Base-by-base conservation (phyloP, 2,329 filamentous ascomycete genomes). In the Epichloe coenophiala region DNA sequence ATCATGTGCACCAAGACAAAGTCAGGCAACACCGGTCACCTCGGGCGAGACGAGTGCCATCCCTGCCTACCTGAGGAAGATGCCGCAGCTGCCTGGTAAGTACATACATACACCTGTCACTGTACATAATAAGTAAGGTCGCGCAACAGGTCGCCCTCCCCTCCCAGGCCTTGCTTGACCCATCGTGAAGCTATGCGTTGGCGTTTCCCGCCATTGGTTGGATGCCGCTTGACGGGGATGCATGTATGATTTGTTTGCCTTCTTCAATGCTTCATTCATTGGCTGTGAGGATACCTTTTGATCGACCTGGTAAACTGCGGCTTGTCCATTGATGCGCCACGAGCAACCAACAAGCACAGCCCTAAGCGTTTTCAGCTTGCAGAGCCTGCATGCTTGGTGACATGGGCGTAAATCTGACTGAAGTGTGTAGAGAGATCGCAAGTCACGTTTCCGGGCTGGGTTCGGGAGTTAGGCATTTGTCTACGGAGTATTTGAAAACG, bases 121-220 rank as follows among this genome's bases (percentile, higher is more conserved):
- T n/a, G n/a, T n/a, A n/a, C n/a, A n/a, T n/a, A n/a, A 7, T 33
- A 21, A 6, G 21, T 43, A 23, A n/a, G 46, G 46, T 48, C 21
- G 37, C 38, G 46, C 37, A 41, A 11, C 46, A 41, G 27, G 27
- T 31, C 23, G 7, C 15, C 17, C 3, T 17, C 46, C 15, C 17
- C 3, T 17, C 46, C 35, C 38, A 15, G 39, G 6, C 27, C 27
- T 21, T 42, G 39, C 9, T 17, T 7, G 8, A 33, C 39, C 46
- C 38, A 46, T 46, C 27, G 19, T 31, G 46, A 41, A 48, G 39
- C 19, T n/a, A 36, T 49, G 40, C 48, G 48, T 43, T 49, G 48
- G 48, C 48, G 35, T 38, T 31, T 37, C 17, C n/a, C 35, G 41
- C 36, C 35, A 38, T 49, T 45, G 48, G 41, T 33, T 45, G 42